Percentiles rank a stretch among this genome's conserved stretches.
Evolutionary conservation across 2,329 filamentous ascomycete species (phyloP).

Genomic region (Knoxdaviesia capensis): DNA sequence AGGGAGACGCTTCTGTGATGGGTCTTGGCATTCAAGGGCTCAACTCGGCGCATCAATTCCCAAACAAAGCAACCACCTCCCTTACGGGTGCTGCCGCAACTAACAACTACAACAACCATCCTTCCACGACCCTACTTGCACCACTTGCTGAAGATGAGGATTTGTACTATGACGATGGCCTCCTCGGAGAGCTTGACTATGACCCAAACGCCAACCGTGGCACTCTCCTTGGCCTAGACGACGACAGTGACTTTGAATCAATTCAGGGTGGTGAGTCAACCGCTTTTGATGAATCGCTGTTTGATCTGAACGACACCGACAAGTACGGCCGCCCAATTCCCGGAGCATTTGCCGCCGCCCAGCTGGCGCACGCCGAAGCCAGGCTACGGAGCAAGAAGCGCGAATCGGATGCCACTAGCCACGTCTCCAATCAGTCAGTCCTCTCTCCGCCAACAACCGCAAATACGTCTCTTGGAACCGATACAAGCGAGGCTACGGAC

Average conservation of each 20-base stretch:
- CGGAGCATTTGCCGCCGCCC: conserved; percentile 33
- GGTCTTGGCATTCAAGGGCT: too few species aligned
- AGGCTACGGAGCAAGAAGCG: conserved; percentile 12
- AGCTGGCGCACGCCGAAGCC: conserved; percentile 12
- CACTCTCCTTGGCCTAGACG: too few species aligned
- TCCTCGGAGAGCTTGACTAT: conserved; percentile 13
- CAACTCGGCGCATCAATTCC: too few species aligned
- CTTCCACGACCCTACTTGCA: too few species aligned
- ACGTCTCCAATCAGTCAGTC: conserved; percentile 22
- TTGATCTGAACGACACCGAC: conserved; percentile 48
- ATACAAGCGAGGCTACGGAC: too few species aligned
- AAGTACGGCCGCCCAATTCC: conserved; percentile 39
- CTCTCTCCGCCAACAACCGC: conserved; percentile 24
- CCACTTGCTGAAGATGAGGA: conserved; percentile 22
- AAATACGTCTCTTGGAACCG: conserved; percentile 22
- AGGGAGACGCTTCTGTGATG: too few species aligned
- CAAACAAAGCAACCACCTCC: too few species aligned
- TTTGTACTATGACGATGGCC: conserved; percentile 49
- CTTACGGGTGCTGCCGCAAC: too few species aligned
- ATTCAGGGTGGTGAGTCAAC: conserved; percentile 23
- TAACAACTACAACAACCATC: too few species aligned
- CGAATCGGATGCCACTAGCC: conserved; percentile 25
- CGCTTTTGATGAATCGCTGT: conserved; percentile 53
- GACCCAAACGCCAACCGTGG: too few species aligned
- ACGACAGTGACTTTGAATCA: conserved; percentile 8